These are phyloP conservation scores for Pleurotus tuoliensis DNA, from an alignment of 768 basidiomycete genomes.

Conservation along the genomic window DNA sequence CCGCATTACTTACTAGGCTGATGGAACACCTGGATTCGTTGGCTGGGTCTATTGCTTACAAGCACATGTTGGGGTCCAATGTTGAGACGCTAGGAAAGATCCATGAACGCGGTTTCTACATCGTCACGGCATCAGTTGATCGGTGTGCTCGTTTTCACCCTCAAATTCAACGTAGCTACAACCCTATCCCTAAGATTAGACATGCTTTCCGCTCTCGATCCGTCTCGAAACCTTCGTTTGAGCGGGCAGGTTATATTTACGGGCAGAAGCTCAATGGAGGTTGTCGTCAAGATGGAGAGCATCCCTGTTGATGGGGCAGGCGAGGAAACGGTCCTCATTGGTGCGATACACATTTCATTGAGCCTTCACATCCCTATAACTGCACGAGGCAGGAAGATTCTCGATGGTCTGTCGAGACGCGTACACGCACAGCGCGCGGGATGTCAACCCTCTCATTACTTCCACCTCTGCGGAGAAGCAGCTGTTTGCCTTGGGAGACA, in stretches of 20 bases:
- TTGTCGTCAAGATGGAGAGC: slow-evolving; percentile 82
- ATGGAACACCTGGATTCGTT: slow-evolving; percentile 82
- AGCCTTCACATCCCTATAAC: not conserved
- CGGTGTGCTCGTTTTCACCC: slow-evolving; percentile 34
- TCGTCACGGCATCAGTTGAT: slow-evolving; percentile 83
- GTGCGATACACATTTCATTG: slow-evolving; percentile 26
- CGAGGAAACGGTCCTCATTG: slow-evolving; percentile 64
- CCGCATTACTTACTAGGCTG: slow-evolving; percentile 31
- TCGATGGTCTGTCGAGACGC: slow-evolving; percentile 85
- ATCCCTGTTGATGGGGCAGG: slow-evolving; percentile 22
- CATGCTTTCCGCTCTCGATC: slow-evolving; percentile 57
- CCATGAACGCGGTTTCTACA: slow-evolving; percentile 66
- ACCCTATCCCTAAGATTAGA: slow-evolving; percentile 45
- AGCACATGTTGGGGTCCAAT: slow-evolving; percentile 70
- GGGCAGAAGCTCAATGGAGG: slow-evolving; percentile 76
- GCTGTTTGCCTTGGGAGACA: slow-evolving; percentile 64
- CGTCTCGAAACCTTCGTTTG: slow-evolving; percentile 63
- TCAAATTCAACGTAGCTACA: not conserved
- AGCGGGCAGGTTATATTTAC: slow-evolving; percentile 82
- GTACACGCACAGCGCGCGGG: slow-evolving; percentile 54
- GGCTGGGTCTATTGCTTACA: slow-evolving; percentile 83
- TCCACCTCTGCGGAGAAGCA: slow-evolving; percentile 59
- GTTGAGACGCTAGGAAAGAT: slow-evolving; percentile 53
- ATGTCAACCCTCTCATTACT: slow-evolving; percentile 61
- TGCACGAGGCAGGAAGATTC: slow-evolving; percentile 62